These are phyloP conservation scores for Aspergillus sclerotioniger DNA, from an alignment of 495 filamentous ascomycete species.

Conservation along the genomic window DNA sequence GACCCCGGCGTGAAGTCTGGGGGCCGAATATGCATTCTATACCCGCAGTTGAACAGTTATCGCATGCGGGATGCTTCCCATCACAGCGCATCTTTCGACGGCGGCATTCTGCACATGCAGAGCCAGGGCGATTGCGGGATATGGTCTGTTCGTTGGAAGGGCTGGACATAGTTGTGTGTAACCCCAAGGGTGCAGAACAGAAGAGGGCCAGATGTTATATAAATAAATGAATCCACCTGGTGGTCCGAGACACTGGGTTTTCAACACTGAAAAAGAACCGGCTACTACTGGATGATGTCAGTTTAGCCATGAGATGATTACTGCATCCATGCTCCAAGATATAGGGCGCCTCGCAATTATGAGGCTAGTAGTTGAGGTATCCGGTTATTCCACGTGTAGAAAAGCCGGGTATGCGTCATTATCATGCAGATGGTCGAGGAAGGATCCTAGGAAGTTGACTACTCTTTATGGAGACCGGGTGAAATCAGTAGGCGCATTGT, in stretches of 20 bases:
- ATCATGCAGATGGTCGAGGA: too few species aligned
- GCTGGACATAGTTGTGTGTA: neutral
- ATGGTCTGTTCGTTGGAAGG: neutral
- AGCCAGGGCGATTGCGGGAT: neutral
- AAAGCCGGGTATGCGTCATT: too few species aligned
- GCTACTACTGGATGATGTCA: neutral
- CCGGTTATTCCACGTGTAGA: too few species aligned
- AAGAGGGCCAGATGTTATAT: neutral
- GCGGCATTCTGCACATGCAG: conserved; percentile 7
- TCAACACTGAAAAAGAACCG: neutral
- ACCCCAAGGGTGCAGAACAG: neutral
- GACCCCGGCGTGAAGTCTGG: conserved; percentile 41
- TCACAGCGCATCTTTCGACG: conserved; percentile 8
- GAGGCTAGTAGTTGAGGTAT: too few species aligned
- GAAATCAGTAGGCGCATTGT: too few species aligned
- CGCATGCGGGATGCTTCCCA: conserved; percentile 23
- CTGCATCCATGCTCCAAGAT: neutral
- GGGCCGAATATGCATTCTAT: conserved; percentile 39
- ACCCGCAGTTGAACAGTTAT: conserved; percentile 40
- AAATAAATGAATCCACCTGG: neutral
- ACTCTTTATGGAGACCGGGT: too few species aligned
- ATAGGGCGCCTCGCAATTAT: too few species aligned
- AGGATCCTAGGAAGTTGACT: too few species aligned
- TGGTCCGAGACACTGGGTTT: neutral
- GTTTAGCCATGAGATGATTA: neutral